Base-by-base conservation (phyloP, 768 basidiomycete species). In the Lactifluus rugatus region DNA sequence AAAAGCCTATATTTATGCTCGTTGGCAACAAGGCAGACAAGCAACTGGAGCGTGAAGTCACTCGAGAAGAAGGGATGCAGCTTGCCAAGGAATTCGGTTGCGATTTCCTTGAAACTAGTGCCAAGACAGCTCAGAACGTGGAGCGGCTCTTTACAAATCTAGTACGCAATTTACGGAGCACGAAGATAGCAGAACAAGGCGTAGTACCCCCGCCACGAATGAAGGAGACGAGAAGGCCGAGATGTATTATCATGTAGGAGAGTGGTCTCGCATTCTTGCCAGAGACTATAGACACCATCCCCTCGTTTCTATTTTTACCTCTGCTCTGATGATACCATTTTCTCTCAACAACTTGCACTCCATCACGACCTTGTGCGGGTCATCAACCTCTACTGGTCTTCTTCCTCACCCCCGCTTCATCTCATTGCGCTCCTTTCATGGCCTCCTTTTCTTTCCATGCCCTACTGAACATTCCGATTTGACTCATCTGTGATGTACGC, bases 11-110 rank as follows among this genome's bases (percentile, higher is more conserved):
- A 63, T 90, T 95, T 72, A 89, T 95, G 81, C 82, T 97, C 58
- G 91, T 97, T 59, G 94, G 94, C 65, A 97, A 97, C 77, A 96
- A 97, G 73, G 85, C 83, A 69, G 93, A 97, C 79, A 89, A 90
- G 77, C 79, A 82, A n/a, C 84, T 84, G 63, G 87, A 90, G 65
- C 83, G 93, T 34, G 93, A 95, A 68, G 93, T 97, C 10, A 87
- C 90, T 47, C 83, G 82, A 63, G 92, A 95, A 66, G 93, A 97
- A 65, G 96, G 93, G 13, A 77, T 80, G 17, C 80, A 81, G 9
- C 74, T 95, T 53, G 95, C 96, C 32, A 79, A 83, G 64, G 77
- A 82, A 53, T 85, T 94, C 63, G 89, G 90, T 51, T 96, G 93
- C 75, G 89, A 89, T 58, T 95, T 97, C 71, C 84, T 93, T 70